These are phyloP conservation scores for Dendrobium nobile DNA, from an alignment of 106 monocot species.

Conservation along the genomic window DNA sequence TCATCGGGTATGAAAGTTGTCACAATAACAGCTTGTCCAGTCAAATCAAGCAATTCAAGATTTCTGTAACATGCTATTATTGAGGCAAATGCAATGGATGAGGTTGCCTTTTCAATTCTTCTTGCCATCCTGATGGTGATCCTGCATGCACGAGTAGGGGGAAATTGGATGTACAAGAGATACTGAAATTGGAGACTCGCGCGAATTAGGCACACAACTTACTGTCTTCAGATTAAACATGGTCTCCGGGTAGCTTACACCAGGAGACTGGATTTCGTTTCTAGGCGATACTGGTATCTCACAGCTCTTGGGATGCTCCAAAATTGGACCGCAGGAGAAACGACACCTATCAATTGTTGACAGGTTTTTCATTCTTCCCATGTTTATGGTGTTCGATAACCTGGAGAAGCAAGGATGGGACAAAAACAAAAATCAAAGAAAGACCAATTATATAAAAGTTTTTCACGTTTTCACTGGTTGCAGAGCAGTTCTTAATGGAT, in stretches of 20 bases:
- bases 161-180: too few relatives aligned
- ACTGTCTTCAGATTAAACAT: too few relatives aligned
- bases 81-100: too few relatives aligned
- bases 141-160: too few relatives aligned
- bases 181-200: too few relatives aligned
- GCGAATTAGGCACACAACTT: too few relatives aligned
- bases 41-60: too few relatives aligned
- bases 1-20: too few relatives aligned
- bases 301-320: constrained; percentile 11
- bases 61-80: too few relatives aligned
- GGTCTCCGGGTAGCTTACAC: constrained; percentile 6
- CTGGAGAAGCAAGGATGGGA: constrained; percentile 6
- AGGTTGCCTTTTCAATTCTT: too few relatives aligned
- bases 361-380: constrained; percentile 18
- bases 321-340: constrained; percentile 19
- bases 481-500: neutral
- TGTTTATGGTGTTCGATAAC: constrained; percentile 15
- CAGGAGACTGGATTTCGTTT: constrained; percentile 7
- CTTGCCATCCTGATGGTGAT: too few relatives aligned
- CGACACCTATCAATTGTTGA: constrained; percentile 13
- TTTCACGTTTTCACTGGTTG: neutral
- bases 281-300: constrained; percentile 20
- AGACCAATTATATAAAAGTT: neutral
- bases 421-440: neutral
- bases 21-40: too few relatives aligned